phyloP scores from a whole-genome alignment of 2,329 filamentous ascomycete species.

The Hypoxylon sp. region DNA sequence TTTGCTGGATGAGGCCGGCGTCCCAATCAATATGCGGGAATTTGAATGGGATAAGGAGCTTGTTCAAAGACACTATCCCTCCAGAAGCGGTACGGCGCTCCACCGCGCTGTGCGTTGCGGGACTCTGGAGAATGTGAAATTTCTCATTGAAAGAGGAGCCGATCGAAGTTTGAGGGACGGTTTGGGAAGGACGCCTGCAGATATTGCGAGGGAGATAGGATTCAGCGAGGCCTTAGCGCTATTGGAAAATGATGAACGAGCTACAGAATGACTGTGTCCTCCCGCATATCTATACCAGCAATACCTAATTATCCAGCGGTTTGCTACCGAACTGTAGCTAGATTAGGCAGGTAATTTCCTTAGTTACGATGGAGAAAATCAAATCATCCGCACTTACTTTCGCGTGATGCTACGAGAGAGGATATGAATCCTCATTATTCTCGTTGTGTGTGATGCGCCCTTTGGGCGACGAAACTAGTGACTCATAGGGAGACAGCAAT shows the following conservation, averaged over 20 bases:
- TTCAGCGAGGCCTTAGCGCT: slow-evolving; percentile 1
- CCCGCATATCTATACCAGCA: not conserved
- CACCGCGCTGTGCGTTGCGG: not conserved
- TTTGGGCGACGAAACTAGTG: slow-evolving; percentile 10
- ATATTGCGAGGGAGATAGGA: not conserved
- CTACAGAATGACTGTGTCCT: not conserved
- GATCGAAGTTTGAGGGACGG: slow-evolving; percentile 7
- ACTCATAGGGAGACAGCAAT: slow-evolving; percentile 11
- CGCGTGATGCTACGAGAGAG: not conserved
- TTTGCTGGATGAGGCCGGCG: not conserved
- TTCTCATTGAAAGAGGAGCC: not conserved
- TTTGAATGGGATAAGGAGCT: not conserved
- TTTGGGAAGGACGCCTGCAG: not conserved
- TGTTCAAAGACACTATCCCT: not conserved
- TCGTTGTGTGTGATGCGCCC: not conserved
- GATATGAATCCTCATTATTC: not conserved
- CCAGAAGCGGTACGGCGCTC: not conserved
- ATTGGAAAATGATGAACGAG: not conserved
- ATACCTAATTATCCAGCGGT: not conserved
- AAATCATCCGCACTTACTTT: not conserved
- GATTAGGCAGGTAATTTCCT: no score
- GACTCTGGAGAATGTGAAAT: not conserved
- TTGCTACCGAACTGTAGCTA: not conserved
- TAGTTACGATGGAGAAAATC: not conserved
- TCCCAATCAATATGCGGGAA: not conserved